Evolutionary conservation across 371 early-diverging fungal genomes (phyloP).

Genomic region (Mortierella sp.): DNA sequence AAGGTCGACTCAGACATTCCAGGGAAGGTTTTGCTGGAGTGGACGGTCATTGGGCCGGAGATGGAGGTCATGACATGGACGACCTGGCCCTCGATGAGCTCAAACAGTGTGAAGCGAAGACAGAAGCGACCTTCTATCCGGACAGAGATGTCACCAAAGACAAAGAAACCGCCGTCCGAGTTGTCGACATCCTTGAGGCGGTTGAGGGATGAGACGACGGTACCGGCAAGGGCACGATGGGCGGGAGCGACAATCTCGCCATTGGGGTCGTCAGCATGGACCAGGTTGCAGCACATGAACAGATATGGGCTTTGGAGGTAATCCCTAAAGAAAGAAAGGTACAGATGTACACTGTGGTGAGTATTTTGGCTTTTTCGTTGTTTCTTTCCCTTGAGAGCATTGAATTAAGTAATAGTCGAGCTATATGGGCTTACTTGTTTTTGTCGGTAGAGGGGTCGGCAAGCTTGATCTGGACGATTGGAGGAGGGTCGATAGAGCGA

Average conservation of each 20-base stretch:
- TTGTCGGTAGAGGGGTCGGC: conserved; percentile 63
- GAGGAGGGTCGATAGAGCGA: conserved; percentile 95
- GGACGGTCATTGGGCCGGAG: conserved; percentile 87
- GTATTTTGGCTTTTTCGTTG: too few relatives aligned
- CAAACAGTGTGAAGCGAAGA: conserved; percentile 91
- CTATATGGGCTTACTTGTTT: conserved; percentile 33
- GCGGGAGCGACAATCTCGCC: conserved; percentile 55
- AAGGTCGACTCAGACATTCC: conserved; percentile 94
- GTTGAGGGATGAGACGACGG: conserved; percentile 92
- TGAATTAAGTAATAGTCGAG: background rate
- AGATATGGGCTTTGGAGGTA: conserved; percentile 89
- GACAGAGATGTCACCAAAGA: conserved; percentile 95
- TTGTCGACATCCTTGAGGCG: conserved; percentile 89
- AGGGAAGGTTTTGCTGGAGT: conserved; percentile 94
- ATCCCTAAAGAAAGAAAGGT: conserved; percentile 57
- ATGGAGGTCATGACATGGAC: conserved; percentile 84
- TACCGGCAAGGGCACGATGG: conserved; percentile 71
- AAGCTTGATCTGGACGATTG: conserved; percentile 86
- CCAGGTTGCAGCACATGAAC: conserved; percentile 78
- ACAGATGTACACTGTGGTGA: background rate
- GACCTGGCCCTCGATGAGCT: conserved; percentile 85
- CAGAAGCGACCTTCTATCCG: conserved; percentile 92
- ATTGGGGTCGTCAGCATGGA: conserved; percentile 41
- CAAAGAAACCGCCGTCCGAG: conserved; percentile 95
- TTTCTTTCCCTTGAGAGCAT: background rate